A percentile compares a stretch with the other conserved stretches of the same genome.
These are phyloP conservation scores for Microbotryomycetes sp. DNA, from an alignment of 1,284 basidiomycete genomes.

Conservation along the genomic window DNA sequence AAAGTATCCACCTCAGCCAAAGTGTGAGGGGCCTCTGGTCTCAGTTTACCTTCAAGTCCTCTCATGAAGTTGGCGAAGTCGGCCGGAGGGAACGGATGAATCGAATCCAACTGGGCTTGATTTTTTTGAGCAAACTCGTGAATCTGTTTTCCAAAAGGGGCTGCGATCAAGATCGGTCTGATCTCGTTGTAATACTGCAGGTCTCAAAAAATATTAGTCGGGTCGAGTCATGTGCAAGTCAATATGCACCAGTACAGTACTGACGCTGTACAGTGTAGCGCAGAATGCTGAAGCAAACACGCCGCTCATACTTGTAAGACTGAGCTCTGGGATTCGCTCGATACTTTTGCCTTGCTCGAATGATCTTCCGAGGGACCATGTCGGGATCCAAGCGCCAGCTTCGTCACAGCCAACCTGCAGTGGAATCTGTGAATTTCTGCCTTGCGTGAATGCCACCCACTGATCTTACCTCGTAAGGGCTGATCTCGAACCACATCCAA, in stretches of 20 bases:
- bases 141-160: conserved; percentile 45
- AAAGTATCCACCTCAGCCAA: conserved; percentile 44
- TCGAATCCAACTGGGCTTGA: conserved; percentile 42
- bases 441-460: background rate
- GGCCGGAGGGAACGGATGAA: conserved; percentile 46
- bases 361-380: conserved; percentile 45
- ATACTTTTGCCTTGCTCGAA: conserved; percentile 44
- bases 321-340: conserved; percentile 46
- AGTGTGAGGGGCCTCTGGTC: conserved; percentile 41
- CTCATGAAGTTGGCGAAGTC: conserved; percentile 47
- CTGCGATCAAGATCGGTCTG: conserved; percentile 42
- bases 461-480: conserved; percentile 42
- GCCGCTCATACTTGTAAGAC: conserved; percentile 45
- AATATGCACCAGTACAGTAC: background rate
- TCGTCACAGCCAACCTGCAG: conserved; percentile 45
- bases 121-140: conserved; percentile 42
- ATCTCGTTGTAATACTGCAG: conserved; percentile 47
- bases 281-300: conserved; percentile 49
- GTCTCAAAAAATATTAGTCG: conserved; percentile 2
- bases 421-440: background rate
- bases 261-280: conserved; percentile 43
- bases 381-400: conserved; percentile 48
- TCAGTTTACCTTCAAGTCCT: conserved; percentile 43
- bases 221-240: background rate
- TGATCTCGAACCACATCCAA: conserved; percentile 47